phyloP scores from a whole-genome alignment of 805 yeast species.

The Monosporozyma aerobia region DNA sequence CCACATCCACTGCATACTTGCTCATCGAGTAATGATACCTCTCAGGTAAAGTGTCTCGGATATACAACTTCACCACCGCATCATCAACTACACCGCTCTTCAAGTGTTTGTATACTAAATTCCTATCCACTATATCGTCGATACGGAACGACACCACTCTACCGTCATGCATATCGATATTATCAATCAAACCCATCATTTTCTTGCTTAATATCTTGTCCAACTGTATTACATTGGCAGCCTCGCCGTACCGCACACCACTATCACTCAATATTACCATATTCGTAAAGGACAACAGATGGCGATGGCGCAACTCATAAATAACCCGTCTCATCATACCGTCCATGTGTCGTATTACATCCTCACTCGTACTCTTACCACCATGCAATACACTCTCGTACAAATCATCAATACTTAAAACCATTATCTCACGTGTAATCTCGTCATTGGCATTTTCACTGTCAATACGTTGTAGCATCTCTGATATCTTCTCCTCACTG shows the following conservation, averaged over 20 bases:
- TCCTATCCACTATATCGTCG: neutral
- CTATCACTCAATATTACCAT: conserved; percentile 79
- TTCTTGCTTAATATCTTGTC: neutral
- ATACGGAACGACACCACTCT: neutral
- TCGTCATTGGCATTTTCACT: conserved; percentile 27
- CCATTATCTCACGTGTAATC: conserved; percentile 62
- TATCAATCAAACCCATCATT: conserved; percentile 25
- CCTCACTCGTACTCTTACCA: conserved; percentile 41
- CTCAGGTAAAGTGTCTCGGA: conserved; percentile 1
- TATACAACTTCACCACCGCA: no score
- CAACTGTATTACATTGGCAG: neutral
- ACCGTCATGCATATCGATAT: conserved; percentile 19
- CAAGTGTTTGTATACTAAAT: neutral
- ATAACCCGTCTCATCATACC: conserved; percentile 43
- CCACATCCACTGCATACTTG: no score
- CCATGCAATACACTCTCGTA: conserved; percentile 69
- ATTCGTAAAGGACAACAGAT: conserved; percentile 58
- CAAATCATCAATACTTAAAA: conserved; percentile 73
- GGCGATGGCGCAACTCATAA: conserved; percentile 41
- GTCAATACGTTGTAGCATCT: conserved; percentile 64
- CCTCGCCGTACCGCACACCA: conserved; percentile 47
- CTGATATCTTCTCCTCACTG: conserved; percentile 40
- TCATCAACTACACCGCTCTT: neutral
- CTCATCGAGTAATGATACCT: no score
- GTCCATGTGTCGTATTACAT: conserved; percentile 44